A percentile compares a stretch with the other conserved stretches of the same genome.
phyloP scores from a whole-genome alignment of 192 early-diverging fungal genomes.

The Blastocladiella britannica region DNA sequence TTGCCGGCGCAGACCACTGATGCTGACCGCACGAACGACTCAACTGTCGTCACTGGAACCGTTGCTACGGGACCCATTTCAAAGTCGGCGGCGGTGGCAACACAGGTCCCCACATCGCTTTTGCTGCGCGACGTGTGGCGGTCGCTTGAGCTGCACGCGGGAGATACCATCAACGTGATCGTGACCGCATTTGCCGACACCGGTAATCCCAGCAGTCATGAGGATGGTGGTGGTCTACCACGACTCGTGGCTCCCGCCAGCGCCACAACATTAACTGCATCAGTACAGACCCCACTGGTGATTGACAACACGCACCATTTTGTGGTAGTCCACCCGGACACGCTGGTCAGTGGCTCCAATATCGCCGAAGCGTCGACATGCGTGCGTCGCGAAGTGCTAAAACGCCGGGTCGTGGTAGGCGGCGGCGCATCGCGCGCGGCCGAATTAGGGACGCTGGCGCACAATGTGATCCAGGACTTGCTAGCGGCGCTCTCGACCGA shows the following conservation, averaged over 20 bases:
- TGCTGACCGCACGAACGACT: background rate
- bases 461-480: constrained; percentile 62
- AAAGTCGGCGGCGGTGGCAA: too few relatives aligned
- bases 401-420: constrained; percentile 37
- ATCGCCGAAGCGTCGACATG: constrained; percentile 57
- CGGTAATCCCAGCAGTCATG: too few relatives aligned
- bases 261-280: constrained; percentile 4
- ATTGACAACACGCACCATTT: constrained; percentile 36
- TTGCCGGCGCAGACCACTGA: too few relatives aligned
- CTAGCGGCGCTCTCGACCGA: constrained; percentile 44
- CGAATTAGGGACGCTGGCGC: constrained; percentile 41
- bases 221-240: too few relatives aligned
- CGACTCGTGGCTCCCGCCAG: constrained; percentile 10
- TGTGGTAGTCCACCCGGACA: constrained; percentile 62
- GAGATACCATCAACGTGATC: constrained; percentile 45
- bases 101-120: too few relatives aligned
- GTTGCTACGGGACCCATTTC: background rate
- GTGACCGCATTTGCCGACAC: too few relatives aligned
- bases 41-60: background rate
- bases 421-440: constrained; percentile 19
- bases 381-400: constrained; percentile 52
- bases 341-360: constrained; percentile 50
- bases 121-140: constrained; percentile 49
- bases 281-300: constrained; percentile 5
- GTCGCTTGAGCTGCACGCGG: constrained; percentile 26